Conservation (phyloP, 192 early-diverging fungal species). For the Entomortierella lignicola region DNA sequence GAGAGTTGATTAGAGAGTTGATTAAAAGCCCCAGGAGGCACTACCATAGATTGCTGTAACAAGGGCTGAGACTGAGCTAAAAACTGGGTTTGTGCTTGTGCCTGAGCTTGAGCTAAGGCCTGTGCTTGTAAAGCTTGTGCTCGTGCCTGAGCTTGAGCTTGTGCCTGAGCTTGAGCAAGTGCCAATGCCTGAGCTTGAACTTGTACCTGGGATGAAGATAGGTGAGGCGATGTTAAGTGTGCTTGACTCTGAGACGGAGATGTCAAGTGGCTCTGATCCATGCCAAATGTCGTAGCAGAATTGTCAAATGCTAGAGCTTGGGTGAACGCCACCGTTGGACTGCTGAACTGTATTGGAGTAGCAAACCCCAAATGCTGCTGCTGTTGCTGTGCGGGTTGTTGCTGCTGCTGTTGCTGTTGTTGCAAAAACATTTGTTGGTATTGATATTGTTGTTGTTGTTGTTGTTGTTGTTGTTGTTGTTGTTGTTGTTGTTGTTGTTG, state of each 20-base stretch:
- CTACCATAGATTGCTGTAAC: constrained; percentile 18
- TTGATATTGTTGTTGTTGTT: constrained; percentile 12
- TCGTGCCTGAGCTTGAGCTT: constrained; percentile 53
- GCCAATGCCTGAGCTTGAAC: constrained; percentile 32
- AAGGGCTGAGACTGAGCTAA: constrained; percentile 14
- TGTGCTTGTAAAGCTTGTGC: constrained; percentile 26
- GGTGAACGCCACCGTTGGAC: constrained; percentile 26
- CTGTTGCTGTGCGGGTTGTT: constrained; percentile 16
- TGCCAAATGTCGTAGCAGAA: constrained; percentile 15
- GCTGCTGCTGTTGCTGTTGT: constrained; percentile 21
- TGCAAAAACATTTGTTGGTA: constrained; percentile 13
- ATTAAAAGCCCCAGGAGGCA: background rate
- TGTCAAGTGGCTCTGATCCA: constrained; percentile 35
- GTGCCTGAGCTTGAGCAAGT: constrained; percentile 17
- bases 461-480: constrained; percentile 24
- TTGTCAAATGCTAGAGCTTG: constrained; percentile 30
- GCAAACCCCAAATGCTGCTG: constrained; percentile 23
- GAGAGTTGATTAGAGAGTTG: background rate
- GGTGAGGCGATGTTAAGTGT: constrained; percentile 7
- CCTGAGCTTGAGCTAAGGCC: constrained; percentile 6
- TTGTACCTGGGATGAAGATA: constrained; percentile 53
- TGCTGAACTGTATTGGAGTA: constrained; percentile 22
- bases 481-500: constrained; percentile 12
- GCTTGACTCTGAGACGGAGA: constrained; percentile 14
- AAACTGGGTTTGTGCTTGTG: constrained; percentile 7